phyloP scores from a whole-genome alignment of 495 filamentous ascomycete genomes.

The Penicillium coprophilum region DNA sequence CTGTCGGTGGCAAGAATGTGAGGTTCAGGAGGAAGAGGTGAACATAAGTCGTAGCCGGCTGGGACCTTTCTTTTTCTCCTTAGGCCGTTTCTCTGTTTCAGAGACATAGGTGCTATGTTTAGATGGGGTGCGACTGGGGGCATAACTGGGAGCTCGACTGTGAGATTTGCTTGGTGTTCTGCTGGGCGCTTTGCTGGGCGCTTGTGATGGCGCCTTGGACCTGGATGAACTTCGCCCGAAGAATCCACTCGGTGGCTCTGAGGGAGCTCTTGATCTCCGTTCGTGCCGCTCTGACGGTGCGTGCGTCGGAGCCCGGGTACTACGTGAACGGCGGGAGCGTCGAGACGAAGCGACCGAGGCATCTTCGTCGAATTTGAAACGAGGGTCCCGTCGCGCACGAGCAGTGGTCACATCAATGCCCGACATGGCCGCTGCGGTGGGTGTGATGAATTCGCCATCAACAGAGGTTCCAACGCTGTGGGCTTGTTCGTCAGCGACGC shows the following conservation, averaged over 20 bases:
- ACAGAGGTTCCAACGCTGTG: conserved; percentile 64
- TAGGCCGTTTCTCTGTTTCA: conserved; percentile 37
- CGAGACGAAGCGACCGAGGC: conserved; percentile 38
- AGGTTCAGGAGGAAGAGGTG: conserved; percentile 24
- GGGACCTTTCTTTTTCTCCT: conserved; percentile 43
- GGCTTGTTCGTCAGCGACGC: conserved; percentile 69
- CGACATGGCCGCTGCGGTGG: conserved; percentile 64
- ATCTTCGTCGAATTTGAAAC: conserved; percentile 44
- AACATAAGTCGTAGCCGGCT: conserved; percentile 49
- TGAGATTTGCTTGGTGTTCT: conserved; percentile 10
- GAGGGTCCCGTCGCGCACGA: conserved; percentile 33
- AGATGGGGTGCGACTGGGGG: conserved; percentile 16
- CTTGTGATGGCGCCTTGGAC: conserved; percentile 23
- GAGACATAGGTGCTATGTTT: conserved; percentile 28
- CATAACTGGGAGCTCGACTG: conserved; percentile 10
- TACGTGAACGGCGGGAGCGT: conserved; percentile 40
- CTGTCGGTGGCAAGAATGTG: conserved; percentile 12
- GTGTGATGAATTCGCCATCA: conserved; percentile 84
- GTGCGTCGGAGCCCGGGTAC: conserved; percentile 17
- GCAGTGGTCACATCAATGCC: conserved; percentile 48
- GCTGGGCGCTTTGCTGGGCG: conserved; percentile 23
- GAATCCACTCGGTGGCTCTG: conserved; percentile 19
- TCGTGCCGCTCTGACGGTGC: conserved; percentile 20
- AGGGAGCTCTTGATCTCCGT: conserved; percentile 20
- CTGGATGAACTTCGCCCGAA: conserved; percentile 18